Evolutionary conservation across 768 basidiomycete species (phyloP).

Genomic region (Dioszegia aurantiaca): DNA sequence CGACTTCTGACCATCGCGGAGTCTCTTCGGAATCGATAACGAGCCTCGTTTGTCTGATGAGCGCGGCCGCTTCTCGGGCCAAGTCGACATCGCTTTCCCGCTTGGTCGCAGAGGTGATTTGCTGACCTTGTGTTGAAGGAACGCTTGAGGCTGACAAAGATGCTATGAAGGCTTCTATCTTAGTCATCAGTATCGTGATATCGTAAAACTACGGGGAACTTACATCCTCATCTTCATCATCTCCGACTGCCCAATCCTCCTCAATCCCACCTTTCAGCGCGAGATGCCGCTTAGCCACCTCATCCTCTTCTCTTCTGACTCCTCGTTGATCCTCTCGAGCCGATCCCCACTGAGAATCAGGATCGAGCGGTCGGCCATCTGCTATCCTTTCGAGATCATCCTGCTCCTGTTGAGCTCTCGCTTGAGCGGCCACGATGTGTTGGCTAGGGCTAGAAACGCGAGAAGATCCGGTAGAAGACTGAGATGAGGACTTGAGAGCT

Average conservation of each 20-base stretch:
- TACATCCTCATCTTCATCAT: slow-evolving; percentile 26
- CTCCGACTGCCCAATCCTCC: not conserved
- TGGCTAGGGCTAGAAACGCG: not conserved
- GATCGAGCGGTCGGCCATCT: slow-evolving; percentile 19
- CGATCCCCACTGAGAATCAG: not conserved
- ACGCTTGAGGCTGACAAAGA: not conserved
- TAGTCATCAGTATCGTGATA: not conserved
- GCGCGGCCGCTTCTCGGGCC: not conserved
- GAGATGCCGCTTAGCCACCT: not conserved
- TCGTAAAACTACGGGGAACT: no score
- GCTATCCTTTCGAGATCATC: slow-evolving; percentile 34
- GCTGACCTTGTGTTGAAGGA: no score
- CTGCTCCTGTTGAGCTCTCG: slow-evolving; percentile 25
- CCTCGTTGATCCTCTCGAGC: not conserved
- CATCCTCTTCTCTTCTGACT: not conserved
- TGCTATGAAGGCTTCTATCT: slow-evolving; percentile 16
- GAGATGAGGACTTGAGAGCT: slow-evolving; percentile 23
- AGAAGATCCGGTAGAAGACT: not conserved
- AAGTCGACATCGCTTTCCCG: not conserved
- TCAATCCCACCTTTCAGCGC: not conserved
- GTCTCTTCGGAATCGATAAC: not conserved
- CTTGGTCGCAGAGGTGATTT: not conserved
- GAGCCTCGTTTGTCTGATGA: slow-evolving; percentile 9
- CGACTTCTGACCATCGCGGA: not conserved
- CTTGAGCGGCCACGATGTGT: not conserved